Evolutionary conservation across 2,329 filamentous ascomycete genomes (phyloP).

Genomic region (Davidsoniella virescens): DNA sequence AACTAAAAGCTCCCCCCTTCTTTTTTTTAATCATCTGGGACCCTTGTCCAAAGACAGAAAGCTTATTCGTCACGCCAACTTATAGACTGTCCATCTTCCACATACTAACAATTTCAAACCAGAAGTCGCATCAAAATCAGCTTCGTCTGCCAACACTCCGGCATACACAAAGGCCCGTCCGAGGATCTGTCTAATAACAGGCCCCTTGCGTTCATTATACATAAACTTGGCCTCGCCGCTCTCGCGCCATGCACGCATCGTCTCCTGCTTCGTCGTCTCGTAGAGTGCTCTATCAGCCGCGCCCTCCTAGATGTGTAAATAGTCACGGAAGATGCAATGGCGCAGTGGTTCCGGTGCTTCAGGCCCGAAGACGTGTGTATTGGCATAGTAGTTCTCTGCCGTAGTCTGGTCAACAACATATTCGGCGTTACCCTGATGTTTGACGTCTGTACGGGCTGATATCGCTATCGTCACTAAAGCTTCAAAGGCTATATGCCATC

Average conservation of each 20-base stretch:
- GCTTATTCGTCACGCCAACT: no score
- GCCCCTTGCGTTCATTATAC: conserved; percentile 28
- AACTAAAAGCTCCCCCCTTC: no score
- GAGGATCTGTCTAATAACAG: conserved; percentile 24
- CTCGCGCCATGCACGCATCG: conserved; percentile 18
- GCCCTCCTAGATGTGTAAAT: conserved; percentile 22
- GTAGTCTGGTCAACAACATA: no score
- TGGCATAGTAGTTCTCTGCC: conserved; percentile 17
- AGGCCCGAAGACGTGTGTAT: conserved; percentile 33
- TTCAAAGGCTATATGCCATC: conserved; percentile 23
- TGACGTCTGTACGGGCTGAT: no score
- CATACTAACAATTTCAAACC: no score
- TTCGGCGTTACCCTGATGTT: no score
- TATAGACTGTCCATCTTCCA: no score
- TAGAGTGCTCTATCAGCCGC: conserved; percentile 25
- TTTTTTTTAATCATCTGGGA: no score
- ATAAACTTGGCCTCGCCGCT: conserved; percentile 21
- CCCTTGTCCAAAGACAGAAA: no score
- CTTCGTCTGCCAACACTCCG: no score
- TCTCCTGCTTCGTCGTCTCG: conserved; percentile 23
- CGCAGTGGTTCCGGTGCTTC: conserved; percentile 25
- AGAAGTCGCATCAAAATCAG: no score
- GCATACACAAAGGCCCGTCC: conserved; percentile 16
- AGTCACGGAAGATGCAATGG: conserved; percentile 30
- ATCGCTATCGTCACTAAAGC: conserved; percentile 15